These are phyloP conservation scores for Rhizopogon parksii DNA, from an alignment of 1,284 basidiomycete genomes.

Conservation along the genomic window DNA sequence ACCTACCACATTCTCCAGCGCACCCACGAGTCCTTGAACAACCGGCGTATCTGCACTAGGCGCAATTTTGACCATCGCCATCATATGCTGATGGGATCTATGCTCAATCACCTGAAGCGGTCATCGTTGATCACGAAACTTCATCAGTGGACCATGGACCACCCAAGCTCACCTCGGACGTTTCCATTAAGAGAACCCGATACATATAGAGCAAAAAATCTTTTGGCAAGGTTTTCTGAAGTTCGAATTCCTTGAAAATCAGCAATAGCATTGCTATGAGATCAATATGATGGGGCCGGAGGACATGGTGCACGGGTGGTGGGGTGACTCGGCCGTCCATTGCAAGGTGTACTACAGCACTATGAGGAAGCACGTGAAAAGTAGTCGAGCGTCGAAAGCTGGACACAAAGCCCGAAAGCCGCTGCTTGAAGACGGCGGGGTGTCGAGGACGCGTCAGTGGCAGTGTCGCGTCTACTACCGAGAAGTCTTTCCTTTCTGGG, in stretches of 20 bases:
- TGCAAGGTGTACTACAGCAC: neutral
- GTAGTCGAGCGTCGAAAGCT: neutral
- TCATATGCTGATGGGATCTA: conserved; percentile 33
- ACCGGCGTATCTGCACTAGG: conserved; percentile 20
- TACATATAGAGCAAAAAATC: conserved; percentile 57
- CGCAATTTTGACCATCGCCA: conserved; percentile 25
- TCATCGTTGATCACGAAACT: neutral
- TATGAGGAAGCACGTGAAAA: neutral
- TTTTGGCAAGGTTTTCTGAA: conserved; percentile 42
- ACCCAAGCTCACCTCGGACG: conserved; percentile 36
- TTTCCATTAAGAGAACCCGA: conserved; percentile 55
- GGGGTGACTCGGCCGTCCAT: conserved; percentile 32
- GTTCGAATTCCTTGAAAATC: conserved; percentile 48
- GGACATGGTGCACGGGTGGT: conserved; percentile 53
- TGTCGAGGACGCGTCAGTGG: neutral
- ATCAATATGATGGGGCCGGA: conserved; percentile 68
- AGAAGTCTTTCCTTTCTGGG: conserved; percentile 24
- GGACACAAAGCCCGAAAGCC: neutral
- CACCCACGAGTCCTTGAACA: conserved; percentile 28
- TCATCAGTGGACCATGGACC: no score
- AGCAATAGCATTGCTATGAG: conserved; percentile 56
- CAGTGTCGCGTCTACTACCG: conserved; percentile 5
- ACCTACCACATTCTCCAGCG: conserved; percentile 41
- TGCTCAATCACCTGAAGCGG: conserved; percentile 33
- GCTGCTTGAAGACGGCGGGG: neutral